phyloP scores from a whole-genome alignment of 2,329 filamentous ascomycete genomes.

The Aphanocladium album region DNA sequence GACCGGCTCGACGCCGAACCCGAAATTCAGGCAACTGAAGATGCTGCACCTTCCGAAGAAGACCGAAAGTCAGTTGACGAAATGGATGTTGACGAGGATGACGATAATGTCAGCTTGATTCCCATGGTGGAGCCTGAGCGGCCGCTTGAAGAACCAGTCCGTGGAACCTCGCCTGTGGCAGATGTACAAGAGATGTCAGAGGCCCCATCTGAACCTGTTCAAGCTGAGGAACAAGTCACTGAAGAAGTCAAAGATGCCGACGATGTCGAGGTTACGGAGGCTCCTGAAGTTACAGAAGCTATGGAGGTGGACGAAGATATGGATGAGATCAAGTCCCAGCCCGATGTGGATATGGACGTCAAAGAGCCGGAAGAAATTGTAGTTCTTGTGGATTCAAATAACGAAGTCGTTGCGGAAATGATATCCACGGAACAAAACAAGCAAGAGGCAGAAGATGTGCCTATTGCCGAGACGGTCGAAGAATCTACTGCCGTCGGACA shows the following conservation, averaged over 20 bases:
- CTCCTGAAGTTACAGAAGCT: not conserved
- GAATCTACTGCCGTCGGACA: not conserved
- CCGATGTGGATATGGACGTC: conserved; percentile 5
- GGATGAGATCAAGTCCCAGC: conserved; percentile 5
- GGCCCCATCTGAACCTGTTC: not conserved
- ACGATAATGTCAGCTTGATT: not conserved
- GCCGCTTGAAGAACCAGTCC: not conserved
- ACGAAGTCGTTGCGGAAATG: not conserved
- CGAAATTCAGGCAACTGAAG: not conserved
- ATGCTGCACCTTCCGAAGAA: not conserved
- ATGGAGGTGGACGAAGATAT: too few species aligned
- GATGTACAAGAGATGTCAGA: not conserved
- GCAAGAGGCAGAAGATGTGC: not conserved
- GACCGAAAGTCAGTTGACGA: not conserved
- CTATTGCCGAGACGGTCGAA: not conserved
- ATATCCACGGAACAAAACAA: not conserved
- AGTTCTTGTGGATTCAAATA: not conserved
- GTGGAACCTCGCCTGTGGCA: not conserved
- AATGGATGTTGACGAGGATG: conserved; percentile 8
- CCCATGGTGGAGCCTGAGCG: not conserved
- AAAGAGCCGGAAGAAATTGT: conserved; percentile 2
- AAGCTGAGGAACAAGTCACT: not conserved
- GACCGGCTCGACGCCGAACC: not conserved
- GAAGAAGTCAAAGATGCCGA: not conserved
- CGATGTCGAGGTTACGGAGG: not conserved